Base-by-base conservation (phyloP, 2,329 filamentous ascomycete species). In the Fusarium sp. region DNA sequence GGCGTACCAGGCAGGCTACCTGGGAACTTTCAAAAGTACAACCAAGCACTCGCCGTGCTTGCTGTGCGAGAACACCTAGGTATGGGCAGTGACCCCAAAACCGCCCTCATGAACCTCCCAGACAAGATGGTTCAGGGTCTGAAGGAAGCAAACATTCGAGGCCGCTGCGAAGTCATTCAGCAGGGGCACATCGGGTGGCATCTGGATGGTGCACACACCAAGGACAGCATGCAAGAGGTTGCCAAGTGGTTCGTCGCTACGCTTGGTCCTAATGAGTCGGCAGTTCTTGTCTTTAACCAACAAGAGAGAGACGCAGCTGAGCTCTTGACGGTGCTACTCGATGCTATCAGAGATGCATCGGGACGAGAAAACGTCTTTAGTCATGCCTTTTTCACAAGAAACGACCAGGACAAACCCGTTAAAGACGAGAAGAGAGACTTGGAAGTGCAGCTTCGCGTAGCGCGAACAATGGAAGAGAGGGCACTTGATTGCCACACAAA, bases 231-330 rank as follows among this genome's bases (percentile, higher is more conserved):
- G 72, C 88, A 90, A 62, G 88, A 94, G 48, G 93, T 93, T 13
- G 94, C 91, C 4, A 87, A 86, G 74, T 98, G 95, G 95, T 96
- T 96, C 78, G 89, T 89, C 2, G 83, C 83, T 9, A 84, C 87
- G 57, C 78, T 88, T n/a, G 79, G 66, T 9, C 45, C 72, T 1
- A 68, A 71, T 0, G 80, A 80, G 9, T 62, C 74, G 30, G 83
- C 85, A 52, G 85, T 94, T 0, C 85, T 98, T 54, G 88, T 98
- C 57, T 98, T 98, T 87, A 98, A 98, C 82, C 96, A 98, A 82
- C 95, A 98, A 80, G 95, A 94, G 11, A 90, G 95, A 35, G 92
- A 98, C 79, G 93, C 94, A 6, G 84, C 86, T 5, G 85, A 88
- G 18, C 87, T 97, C 2, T 88, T 96, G 3, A 84, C 83, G 35